These are phyloP conservation scores for Magnolia changhungtana DNA, from an alignment of 164 flowering plant genomes.

Conservation along the genomic window DNA sequence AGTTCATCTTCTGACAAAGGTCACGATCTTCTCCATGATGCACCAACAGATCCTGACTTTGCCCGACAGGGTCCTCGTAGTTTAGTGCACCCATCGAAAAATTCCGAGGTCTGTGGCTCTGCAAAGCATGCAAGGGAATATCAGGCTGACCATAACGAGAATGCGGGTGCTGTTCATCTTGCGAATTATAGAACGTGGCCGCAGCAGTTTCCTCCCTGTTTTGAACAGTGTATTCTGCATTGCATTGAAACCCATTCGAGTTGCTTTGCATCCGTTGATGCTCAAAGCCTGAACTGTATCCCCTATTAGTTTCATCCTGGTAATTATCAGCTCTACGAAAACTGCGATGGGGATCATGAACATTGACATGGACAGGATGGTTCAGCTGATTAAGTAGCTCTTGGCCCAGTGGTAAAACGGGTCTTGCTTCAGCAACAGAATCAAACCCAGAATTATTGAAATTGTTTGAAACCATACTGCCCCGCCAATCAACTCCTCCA, in stretches of 20 bases:
- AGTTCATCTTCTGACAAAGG: not conserved
- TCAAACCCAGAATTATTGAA: conserved; percentile 13
- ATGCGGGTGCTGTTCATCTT: conserved; percentile 4
- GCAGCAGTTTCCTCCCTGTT: conserved; percentile 7
- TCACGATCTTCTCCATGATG: conserved; percentile 7
- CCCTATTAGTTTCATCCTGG: conserved; percentile 2
- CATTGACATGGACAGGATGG: not conserved
- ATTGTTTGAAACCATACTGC: not conserved
- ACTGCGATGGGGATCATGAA: not conserved
- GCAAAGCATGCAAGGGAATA: conserved; percentile 4
- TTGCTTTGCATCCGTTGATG: conserved; percentile 12
- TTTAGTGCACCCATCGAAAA: conserved; percentile 3
- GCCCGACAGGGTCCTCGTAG: conserved; percentile 1
- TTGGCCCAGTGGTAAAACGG: conserved; percentile 9
- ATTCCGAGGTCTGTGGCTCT: conserved; percentile 1
- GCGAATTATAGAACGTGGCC: conserved; percentile 5
- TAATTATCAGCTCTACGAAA: not conserved
- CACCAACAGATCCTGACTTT: conserved; percentile 9
- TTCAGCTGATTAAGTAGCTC: not conserved
- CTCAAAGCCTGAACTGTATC: conserved; percentile 5
- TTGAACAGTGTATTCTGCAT: not conserved
- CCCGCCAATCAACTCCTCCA: not conserved
- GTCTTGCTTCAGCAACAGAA: conserved; percentile 12
- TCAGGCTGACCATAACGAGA: conserved; percentile 8
- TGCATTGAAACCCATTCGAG: conserved; percentile 3